Base-by-base conservation (phyloP, 1,139 yeast genomes). In the Kurtzmaniella quercitrusa region DNA sequence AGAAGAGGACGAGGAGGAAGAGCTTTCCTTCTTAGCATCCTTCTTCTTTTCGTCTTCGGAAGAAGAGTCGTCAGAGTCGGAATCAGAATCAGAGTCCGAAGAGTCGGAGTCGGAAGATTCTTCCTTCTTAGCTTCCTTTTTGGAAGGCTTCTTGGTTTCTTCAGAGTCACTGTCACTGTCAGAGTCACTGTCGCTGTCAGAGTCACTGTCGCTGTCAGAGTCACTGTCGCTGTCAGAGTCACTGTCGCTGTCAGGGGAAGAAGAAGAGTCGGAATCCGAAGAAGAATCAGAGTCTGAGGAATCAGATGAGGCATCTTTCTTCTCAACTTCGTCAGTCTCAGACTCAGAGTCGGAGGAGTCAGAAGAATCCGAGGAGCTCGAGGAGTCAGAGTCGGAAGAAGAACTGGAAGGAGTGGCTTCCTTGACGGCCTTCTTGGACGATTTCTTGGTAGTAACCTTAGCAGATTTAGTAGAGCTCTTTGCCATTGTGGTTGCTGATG, bases 351-450 rank as follows among this genome's bases (percentile, higher is more conserved):
- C 63, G 12, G 60, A 53, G 23, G 65, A 55, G 32, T 55, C 60
- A 35, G 68, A 60, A 32, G 54, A 49, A 23, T 58, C 50, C 38
- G 58, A 55, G 32, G 54, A 57, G 16, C 33, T 19, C n/a, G 33
- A 33, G 33, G 52, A 50, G 38, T 47, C 50, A 33, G 50, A 48
- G 39, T 52, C 54, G 40, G 61, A 51, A 42, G 55, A 49, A 21
- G 62, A 53, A 39, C 51, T 61, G 38, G 49, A 52, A 41, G 59
- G 54, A 49, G 56, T 63, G 44, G 61, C 57, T 42, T 54, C 63
- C 56, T 68, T 64, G 48, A 61, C 55, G 37, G 57, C 57, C 53
- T 62, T 65, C 56, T 59, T 56, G 47, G 63, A 51, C 52, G 54
- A 52, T 54, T 54, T 54, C 53, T 45, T 53, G 43, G 53, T 44